Evolutionary conservation across 2,329 filamentous ascomycete genomes (phyloP).

Genomic region (Aspergillus udagawae): DNA sequence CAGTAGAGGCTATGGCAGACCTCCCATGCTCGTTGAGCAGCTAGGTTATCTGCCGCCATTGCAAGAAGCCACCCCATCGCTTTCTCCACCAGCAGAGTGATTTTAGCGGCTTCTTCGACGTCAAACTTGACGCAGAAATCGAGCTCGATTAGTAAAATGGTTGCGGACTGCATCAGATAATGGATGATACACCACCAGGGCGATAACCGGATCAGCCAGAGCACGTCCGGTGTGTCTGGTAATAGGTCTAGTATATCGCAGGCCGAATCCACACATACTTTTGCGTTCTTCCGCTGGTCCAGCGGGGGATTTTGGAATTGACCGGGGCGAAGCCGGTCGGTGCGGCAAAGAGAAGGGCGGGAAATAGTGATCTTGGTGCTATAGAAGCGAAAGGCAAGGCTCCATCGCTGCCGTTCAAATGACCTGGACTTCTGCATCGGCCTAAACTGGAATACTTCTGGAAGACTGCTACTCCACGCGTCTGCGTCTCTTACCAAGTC

Average conservation of each 20-base stretch:
- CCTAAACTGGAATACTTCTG: background rate
- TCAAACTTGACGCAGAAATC: background rate
- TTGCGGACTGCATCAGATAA: background rate
- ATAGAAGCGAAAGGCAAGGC: constrained; percentile 1
- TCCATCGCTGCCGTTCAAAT: background rate
- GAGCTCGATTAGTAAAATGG: background rate
- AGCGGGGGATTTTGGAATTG: background rate
- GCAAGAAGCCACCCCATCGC: background rate
- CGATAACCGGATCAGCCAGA: background rate
- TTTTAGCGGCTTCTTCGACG: background rate
- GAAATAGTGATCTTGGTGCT: background rate
- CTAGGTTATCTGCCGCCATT: background rate
- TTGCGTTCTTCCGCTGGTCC: background rate
- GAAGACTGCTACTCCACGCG: constrained; percentile 1
- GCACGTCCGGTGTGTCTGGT: background rate
- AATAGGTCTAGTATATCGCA: background rate
- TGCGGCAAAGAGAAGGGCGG: background rate
- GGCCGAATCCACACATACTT: background rate
- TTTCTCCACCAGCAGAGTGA: background rate
- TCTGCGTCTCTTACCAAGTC: constrained; percentile 1
- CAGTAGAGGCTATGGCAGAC: background rate
- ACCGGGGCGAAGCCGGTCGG: background rate
- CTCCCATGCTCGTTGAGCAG: background rate
- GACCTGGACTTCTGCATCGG: background rate
- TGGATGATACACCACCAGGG: background rate